These are phyloP conservation scores for Pichia occidentalis DNA, from an alignment of 805 yeast genomes.

Conservation along the genomic window DNA sequence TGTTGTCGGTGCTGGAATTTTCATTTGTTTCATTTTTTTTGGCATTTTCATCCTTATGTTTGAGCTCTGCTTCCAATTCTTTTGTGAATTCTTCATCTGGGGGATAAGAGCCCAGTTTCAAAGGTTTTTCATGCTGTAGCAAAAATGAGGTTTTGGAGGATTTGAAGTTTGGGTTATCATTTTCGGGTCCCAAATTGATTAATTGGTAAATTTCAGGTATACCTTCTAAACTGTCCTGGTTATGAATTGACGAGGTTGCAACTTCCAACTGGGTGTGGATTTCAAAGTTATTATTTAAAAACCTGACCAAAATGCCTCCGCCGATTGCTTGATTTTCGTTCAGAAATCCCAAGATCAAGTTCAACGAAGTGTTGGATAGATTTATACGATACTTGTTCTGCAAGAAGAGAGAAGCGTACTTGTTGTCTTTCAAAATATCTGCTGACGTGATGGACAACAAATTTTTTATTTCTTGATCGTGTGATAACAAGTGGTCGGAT, in stretches of 20 bases:
- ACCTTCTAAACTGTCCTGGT: conserved; percentile 37
- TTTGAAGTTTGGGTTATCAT: conserved; percentile 24
- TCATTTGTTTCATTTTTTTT: conserved; percentile 17
- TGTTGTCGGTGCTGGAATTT: too few species aligned
- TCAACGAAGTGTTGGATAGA: conserved; percentile 79
- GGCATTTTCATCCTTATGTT: conserved; percentile 60
- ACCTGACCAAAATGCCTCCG: conserved; percentile 78
- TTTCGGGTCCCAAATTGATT: conserved; percentile 26
- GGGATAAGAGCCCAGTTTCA: conserved; percentile 79
- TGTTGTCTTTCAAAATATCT: conserved; percentile 79
- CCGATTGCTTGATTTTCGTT: conserved; percentile 92
- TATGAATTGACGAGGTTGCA: conserved; percentile 42
- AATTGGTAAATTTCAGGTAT: conserved; percentile 37
- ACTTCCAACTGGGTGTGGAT: conserved; percentile 37
- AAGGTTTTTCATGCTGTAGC: conserved; percentile 55
- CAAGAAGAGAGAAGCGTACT: conserved; percentile 68
- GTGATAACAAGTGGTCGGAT: conserved; percentile 65
- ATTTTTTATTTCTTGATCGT: conserved; percentile 68
- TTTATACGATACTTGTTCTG: conserved; percentile 66
- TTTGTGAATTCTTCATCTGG: conserved; percentile 76
- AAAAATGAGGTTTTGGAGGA: conserved; percentile 26
- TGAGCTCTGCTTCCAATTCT: conserved; percentile 79
- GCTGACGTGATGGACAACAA: conserved; percentile 69
- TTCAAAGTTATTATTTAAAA: conserved; percentile 77
- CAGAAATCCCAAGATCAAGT: conserved; percentile 73